Conservation (phyloP, 164 flowering plant species). For the Sedum album region DNA sequence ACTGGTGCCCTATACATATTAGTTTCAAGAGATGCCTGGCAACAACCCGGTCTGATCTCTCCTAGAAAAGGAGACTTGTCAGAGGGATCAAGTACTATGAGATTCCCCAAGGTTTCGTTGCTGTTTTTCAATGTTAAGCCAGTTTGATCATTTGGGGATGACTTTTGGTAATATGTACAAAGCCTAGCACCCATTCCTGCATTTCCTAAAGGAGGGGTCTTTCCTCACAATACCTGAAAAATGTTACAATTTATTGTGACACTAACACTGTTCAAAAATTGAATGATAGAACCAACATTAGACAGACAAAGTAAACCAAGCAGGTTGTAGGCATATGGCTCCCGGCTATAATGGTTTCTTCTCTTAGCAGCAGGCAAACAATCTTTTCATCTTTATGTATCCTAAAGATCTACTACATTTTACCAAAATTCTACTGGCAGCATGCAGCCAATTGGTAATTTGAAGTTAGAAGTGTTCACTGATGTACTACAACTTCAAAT, state of each 20-base stretch:
- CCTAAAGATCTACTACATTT: neutral
- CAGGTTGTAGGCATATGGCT: neutral
- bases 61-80: slow-evolving; percentile 98
- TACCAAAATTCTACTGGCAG: neutral
- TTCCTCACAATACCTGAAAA: slow-evolving; percentile 87
- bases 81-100: slow-evolving; percentile 63
- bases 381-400: neutral
- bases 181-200: slow-evolving; percentile 95
- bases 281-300: neutral
- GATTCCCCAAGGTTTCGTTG: slow-evolving; percentile 47
- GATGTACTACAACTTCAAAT: neutral
- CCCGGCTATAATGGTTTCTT: neutral
- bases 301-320: neutral
- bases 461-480: neutral
- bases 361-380: neutral
- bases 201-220: slow-evolving; percentile 90
- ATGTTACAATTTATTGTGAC: neutral
- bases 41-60: slow-evolving; percentile 74
- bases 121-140: slow-evolving; percentile 48
- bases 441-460: neutral
- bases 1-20: slow-evolving; percentile 92
- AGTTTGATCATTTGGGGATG: slow-evolving; percentile 58
- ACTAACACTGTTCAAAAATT: neutral
- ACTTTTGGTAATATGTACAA: slow-evolving; percentile 88
- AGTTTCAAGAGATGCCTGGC: slow-evolving; percentile 80